phyloP scores from a whole-genome alignment of 2,329 filamentous ascomycete genomes.

The Colletotrichum somersetense region DNA sequence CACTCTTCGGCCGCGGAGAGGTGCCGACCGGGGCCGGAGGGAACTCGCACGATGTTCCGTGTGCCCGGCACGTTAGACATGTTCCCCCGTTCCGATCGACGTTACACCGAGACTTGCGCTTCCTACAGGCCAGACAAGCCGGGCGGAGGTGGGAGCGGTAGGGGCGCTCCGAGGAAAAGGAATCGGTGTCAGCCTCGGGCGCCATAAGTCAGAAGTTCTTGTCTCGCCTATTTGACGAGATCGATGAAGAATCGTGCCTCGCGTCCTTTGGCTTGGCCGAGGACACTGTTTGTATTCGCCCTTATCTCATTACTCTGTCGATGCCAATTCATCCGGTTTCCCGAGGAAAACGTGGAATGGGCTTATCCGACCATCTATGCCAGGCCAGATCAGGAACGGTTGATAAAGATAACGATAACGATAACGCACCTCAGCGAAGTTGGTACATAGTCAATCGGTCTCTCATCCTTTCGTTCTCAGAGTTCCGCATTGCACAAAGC shows the following conservation, averaged over 20 bases:
- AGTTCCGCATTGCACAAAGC: no score
- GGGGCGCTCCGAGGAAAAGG: conserved; percentile 55
- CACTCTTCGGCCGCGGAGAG: conserved; percentile 30
- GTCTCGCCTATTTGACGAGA: no score
- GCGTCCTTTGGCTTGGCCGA: background rate
- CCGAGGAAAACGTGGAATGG: background rate
- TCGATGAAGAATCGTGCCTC: background rate
- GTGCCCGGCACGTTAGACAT: conserved; percentile 70
- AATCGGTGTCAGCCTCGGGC: conserved; percentile 6
- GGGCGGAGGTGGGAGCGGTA: conserved; percentile 73
- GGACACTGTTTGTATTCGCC: conserved; percentile 9
- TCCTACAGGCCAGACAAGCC: conserved; percentile 70
- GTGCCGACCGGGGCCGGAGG: conserved; percentile 47
- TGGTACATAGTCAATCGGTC: no score
- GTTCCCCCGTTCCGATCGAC: conserved; percentile 64
- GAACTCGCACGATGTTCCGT: conserved; percentile 69
- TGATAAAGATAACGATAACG: conserved; percentile 10
- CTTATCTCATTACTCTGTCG: background rate
- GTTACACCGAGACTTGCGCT: conserved; percentile 72
- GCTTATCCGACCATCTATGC: background rate
- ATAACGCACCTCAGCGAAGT: background rate
- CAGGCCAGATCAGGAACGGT: no score
- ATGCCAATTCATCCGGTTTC: background rate
- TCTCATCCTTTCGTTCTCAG: background rate
- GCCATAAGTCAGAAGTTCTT: background rate